Conservation (phyloP, 225 moss, liverwort and hornwort species). For the Polytrichum commune region DNA sequence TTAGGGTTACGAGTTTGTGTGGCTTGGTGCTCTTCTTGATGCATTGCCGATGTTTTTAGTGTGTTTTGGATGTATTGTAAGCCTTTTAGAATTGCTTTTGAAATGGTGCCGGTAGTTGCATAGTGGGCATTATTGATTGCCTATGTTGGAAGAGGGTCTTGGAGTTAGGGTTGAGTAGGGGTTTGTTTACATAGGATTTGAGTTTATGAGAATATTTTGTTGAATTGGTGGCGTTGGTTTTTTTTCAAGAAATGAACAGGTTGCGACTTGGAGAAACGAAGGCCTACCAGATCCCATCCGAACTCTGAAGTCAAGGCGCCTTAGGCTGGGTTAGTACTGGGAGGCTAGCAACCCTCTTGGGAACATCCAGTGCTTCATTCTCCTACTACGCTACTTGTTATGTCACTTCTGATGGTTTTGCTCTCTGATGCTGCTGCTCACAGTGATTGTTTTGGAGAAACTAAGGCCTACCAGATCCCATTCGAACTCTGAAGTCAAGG, state of each 20-base stretch:
- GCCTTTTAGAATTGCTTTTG: background rate
- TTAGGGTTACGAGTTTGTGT: background rate
- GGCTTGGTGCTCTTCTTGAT: background rate
- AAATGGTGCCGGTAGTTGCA: too few species aligned
- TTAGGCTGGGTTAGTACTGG: constrained; percentile 34
- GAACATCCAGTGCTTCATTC: constrained; percentile 29
- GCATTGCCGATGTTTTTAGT: background rate
- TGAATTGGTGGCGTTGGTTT: constrained; percentile 13
- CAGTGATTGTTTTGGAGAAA: background rate
- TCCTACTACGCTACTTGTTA: background rate
- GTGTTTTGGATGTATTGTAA: background rate
- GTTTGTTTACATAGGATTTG: background rate
- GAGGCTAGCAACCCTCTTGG: constrained; percentile 14
- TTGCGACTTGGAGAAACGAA: constrained; percentile 24
- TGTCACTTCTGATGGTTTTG: background rate
- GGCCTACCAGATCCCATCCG: constrained; percentile 50
- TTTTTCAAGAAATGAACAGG: constrained; percentile 18
- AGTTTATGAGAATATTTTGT: constrained; percentile 7
- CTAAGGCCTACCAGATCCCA: constrained; percentile 47
- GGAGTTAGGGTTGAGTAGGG: background rate
- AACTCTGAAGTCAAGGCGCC: constrained; percentile 50
- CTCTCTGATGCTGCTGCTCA: too few species aligned
- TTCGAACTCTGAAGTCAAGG: constrained; percentile 51
- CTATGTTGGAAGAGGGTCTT: background rate
- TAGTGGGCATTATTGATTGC: background rate